These are phyloP conservation scores for Solanum pennellii DNA, from an alignment of 257 asterid species.

Conservation along the genomic window DNA sequence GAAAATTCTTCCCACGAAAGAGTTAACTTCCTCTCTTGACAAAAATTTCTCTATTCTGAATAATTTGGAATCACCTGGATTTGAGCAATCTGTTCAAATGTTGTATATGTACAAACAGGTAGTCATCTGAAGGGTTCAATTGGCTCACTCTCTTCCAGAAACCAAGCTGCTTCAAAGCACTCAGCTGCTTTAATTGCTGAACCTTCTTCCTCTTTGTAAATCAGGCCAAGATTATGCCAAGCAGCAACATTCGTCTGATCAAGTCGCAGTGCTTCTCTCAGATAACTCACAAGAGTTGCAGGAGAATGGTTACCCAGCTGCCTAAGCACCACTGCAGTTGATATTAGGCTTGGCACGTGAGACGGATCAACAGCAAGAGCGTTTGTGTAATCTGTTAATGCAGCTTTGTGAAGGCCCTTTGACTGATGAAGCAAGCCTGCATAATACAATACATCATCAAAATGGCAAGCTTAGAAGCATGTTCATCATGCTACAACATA, in stretches of 20 bases:
- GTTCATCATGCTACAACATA: neutral
- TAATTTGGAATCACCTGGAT: neutral
- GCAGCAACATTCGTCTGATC: conserved; percentile 3
- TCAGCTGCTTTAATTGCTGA: neutral
- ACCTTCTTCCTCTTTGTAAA: conserved; percentile 3
- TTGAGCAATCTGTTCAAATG: neutral
- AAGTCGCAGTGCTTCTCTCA: conserved; percentile 1
- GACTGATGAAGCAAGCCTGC: conserved; percentile 82
- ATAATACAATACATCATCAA: neutral
- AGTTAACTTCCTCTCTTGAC: neutral
- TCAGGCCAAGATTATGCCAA: conserved; percentile 11
- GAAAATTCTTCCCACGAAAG: neutral
- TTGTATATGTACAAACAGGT: neutral
- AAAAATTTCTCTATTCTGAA: neutral
- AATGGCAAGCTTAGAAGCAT: neutral
- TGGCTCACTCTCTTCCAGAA: neutral
- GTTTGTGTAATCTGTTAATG: conserved; percentile 34
- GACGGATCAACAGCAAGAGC: conserved; percentile 58
- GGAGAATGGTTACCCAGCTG: conserved; percentile 18
- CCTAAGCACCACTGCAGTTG: conserved; percentile 46
- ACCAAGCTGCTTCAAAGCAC: conserved; percentile 4
- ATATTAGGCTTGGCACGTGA: conserved; percentile 62
- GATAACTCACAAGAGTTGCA: neutral
- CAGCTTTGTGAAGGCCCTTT: conserved; percentile 44
- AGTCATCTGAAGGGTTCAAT: conserved; percentile 7